These are phyloP conservation scores for Mycena venus DNA, from an alignment of 768 basidiomycete species.

Conservation along the genomic window DNA sequence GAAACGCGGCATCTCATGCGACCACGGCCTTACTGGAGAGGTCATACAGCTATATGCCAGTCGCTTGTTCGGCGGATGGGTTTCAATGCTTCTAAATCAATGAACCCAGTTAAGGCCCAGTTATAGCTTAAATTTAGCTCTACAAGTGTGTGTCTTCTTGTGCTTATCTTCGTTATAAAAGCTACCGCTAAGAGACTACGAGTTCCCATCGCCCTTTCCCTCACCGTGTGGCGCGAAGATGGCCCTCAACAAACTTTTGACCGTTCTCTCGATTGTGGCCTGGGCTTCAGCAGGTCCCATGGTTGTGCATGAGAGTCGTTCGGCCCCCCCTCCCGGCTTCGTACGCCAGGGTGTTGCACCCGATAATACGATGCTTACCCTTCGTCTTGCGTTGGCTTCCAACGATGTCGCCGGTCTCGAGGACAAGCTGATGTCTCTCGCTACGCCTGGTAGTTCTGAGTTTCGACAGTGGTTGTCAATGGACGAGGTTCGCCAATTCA, in stretches of 20 bases:
- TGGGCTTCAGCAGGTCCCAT: not conserved
- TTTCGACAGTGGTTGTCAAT: conserved; percentile 18
- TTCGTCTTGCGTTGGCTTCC: conserved; percentile 13
- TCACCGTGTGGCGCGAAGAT: not conserved
- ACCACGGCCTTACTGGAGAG: not conserved
- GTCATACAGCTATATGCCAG: not conserved
- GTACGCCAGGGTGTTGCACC: conserved; percentile 2
- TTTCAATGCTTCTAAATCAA: not conserved
- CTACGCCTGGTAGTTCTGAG: conserved; percentile 9
- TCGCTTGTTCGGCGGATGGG: not conserved
- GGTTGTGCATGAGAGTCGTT: conserved; percentile 13
- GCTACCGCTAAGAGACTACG: not conserved
- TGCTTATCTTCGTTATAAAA: not conserved
- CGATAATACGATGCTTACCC: not conserved
- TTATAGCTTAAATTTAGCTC: not conserved
- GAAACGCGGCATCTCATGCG: no score
- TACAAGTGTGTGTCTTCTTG: not conserved
- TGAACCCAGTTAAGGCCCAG: no score
- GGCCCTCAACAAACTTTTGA: not conserved
- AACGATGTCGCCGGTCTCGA: conserved; percentile 10
- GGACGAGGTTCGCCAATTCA: not conserved
- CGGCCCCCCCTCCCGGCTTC: not conserved
- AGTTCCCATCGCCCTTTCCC: not conserved
- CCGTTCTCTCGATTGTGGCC: not conserved
- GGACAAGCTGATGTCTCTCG: conserved; percentile 1